phyloP scores from a whole-genome alignment of 495 filamentous ascomycete genomes.

The Friedmanniomyces endolithicus region DNA sequence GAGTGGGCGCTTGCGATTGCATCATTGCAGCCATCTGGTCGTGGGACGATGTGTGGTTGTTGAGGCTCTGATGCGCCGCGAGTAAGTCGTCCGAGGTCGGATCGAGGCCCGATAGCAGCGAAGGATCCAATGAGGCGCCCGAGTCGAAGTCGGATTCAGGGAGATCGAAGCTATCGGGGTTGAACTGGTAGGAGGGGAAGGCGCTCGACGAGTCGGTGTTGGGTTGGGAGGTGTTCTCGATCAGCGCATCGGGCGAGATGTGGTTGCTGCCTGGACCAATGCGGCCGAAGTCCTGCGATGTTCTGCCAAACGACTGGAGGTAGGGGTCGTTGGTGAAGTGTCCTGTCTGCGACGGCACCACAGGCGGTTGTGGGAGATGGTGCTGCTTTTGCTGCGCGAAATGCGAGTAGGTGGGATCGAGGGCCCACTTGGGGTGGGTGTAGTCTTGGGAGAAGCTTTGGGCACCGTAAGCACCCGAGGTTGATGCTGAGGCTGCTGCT shows the following conservation, averaged over 20 bases:
- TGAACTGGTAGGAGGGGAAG: slow-evolving; percentile 23
- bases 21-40: slow-evolving; percentile 52
- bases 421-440: slow-evolving; percentile 4
- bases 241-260: slow-evolving; percentile 22
- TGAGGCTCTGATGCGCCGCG: slow-evolving; percentile 31
- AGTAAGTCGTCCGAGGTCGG: slow-evolving; percentile 21
- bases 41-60: slow-evolving; percentile 51
- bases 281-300: slow-evolving; percentile 16
- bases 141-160: slow-evolving; percentile 15
- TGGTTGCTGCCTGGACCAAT: slow-evolving; percentile 27
- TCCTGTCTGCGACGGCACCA: slow-evolving; percentile 19
- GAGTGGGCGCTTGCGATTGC: slow-evolving; percentile 53
- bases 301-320: slow-evolving; percentile 10
- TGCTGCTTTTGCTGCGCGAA: slow-evolving; percentile 14
- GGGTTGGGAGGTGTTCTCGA: slow-evolving; percentile 16
- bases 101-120: slow-evolving; percentile 18
- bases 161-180: slow-evolving; percentile 16
- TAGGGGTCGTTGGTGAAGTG: slow-evolving; percentile 18
- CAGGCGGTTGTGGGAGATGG: slow-evolving; percentile 15
- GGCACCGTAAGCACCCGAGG: slow-evolving; percentile 9
- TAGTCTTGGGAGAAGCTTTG: slow-evolving; percentile 12
- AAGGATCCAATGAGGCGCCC: slow-evolving; percentile 27
- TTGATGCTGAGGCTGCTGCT: too few species aligned
- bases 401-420: slow-evolving; percentile 5
- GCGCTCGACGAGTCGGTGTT: slow-evolving; percentile 22